These are phyloP conservation scores for Remersonia thermophila DNA, from an alignment of 2,329 filamentous ascomycete species.

Conservation along the genomic window DNA sequence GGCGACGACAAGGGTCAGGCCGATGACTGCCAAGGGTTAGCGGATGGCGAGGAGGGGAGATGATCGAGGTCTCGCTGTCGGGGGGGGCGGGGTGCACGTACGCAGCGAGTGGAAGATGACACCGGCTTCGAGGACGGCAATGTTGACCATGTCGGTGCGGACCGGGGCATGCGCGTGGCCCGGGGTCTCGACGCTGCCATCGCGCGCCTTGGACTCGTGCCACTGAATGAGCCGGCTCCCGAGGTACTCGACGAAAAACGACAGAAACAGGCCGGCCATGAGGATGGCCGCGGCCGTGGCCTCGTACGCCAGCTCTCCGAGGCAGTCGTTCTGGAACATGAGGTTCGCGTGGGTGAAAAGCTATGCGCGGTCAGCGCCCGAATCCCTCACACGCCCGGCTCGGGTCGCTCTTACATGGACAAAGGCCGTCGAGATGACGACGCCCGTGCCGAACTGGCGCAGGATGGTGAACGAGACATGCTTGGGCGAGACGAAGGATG, in stretches of 20 bases:
- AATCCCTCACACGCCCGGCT: conserved; percentile 18
- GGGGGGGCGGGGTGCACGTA: too few relatives aligned
- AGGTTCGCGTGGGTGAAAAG: conserved; percentile 60
- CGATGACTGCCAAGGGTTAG: conserved; percentile 39
- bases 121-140: conserved; percentile 59
- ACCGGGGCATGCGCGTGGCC: conserved; percentile 13
- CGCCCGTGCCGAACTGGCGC: conserved; percentile 63
- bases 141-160: conserved; percentile 40
- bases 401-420: conserved; percentile 53
- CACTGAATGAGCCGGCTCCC: conserved; percentile 44
- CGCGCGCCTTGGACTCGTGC: conserved; percentile 22
- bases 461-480: conserved; percentile 46
- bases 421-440: conserved; percentile 61
- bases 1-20: conserved; percentile 51
- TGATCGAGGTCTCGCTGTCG: too few relatives aligned
- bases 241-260: conserved; percentile 58
- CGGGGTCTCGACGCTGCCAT: conserved; percentile 9
- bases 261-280: conserved; percentile 62
- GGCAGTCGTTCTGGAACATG: conserved; percentile 60
- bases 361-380: conserved; percentile 24
- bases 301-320: conserved; percentile 56
- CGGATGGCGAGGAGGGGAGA: too few relatives aligned
- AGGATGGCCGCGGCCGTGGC: conserved; percentile 56
- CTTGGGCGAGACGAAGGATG: conserved; percentile 41
- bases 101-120: conserved; percentile 64